Base-by-base conservation (phyloP, 192 early-diverging fungal genomes). In the Pilobolus umbonatus region DNA sequence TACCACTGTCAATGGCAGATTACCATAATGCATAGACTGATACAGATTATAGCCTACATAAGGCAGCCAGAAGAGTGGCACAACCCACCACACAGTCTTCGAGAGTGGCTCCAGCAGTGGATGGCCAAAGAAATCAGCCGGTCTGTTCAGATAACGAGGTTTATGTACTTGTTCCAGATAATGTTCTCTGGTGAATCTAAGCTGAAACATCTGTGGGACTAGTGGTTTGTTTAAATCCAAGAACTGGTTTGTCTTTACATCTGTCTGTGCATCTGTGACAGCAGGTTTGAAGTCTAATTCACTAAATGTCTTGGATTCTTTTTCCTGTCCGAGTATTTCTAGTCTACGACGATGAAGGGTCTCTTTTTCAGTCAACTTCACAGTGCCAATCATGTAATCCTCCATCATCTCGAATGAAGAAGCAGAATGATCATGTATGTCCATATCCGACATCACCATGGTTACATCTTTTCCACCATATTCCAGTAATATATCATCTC, bases 141-240 rank as follows among this genome's bases (percentile, higher is more conserved):
- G 80, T 14, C 75, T 72, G 24, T 83, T 75, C 56, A 88, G 45
- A 70, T 95, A 86, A 44, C 88, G 88, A 32, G 93, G 91, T 50
- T 89, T 85, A 67, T 98, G 95, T 29, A 98, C 88, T 72, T 96
- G 92, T 40, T 88, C 69, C 32, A 96, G 72, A 63, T 98, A 98
- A 36, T 88, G 88, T 29, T 86, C 85, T 67, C 90, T 93, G 19
- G 80, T 75, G 30, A 82, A 98, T 17, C 79, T 82, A 10, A 77
- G 76, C 51, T 64, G 63, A 67, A 83, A 82, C 60, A 98, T 80
- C 69, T 98, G 95, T 55, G 67, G 72, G 10, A 95, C 80, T 67
- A 98, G 78, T 11, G 95, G 91, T 64, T 85, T 76, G 61, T 67
- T 71, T 36, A 90, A 68, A 63, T 96, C 92, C 63, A 98, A 76